Percentiles rank a stretch among this genome's conserved stretches.
Conservation (phyloP, 108 stramenopile species). For the Hondaea fermentalgiana region DNA sequence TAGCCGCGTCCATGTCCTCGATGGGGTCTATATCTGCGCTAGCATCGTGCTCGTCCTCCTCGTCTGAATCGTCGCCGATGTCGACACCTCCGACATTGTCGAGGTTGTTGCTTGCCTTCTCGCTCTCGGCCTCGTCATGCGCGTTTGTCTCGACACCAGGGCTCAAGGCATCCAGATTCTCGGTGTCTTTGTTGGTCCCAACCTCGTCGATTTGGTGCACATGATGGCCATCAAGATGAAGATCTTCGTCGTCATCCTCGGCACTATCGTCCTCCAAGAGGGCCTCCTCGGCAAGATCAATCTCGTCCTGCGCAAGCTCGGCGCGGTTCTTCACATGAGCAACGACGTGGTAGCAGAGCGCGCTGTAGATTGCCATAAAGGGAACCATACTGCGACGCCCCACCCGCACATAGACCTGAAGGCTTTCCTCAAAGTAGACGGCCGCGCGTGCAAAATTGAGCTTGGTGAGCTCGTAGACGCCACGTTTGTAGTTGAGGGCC, state of each 20-base stretch:
- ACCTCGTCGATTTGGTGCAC: too few species aligned
- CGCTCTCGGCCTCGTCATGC: too few species aligned
- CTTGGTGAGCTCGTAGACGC: conserved; percentile 10
- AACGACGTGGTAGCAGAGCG: conserved; percentile 1
- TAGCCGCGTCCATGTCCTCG: neutral
- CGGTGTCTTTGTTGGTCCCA: too few species aligned
- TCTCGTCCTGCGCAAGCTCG: neutral
- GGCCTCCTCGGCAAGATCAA: neutral
- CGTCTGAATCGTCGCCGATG: neutral
- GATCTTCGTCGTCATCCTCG: neutral
- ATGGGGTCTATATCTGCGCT: neutral
- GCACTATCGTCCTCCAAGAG: neutral
- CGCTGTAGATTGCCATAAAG: conserved; percentile 1
- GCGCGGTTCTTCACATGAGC: neutral
- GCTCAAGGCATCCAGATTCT: too few species aligned
- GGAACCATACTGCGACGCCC: conserved; percentile 10
- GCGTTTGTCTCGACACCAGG: too few species aligned
- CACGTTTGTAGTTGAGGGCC: conserved; percentile 11
- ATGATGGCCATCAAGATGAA: too few species aligned
- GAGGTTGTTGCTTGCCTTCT: too few species aligned
- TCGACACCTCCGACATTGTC: neutral
- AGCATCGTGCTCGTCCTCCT: neutral
- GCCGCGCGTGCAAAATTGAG: neutral
- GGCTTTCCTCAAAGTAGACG: neutral
- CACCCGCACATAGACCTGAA: conserved; percentile 2